Evolutionary conservation across 2,329 filamentous ascomycete genomes (phyloP), one percentile per base, ranked within the genome.

Genomic region (Xylariaceae sp.): DNA sequence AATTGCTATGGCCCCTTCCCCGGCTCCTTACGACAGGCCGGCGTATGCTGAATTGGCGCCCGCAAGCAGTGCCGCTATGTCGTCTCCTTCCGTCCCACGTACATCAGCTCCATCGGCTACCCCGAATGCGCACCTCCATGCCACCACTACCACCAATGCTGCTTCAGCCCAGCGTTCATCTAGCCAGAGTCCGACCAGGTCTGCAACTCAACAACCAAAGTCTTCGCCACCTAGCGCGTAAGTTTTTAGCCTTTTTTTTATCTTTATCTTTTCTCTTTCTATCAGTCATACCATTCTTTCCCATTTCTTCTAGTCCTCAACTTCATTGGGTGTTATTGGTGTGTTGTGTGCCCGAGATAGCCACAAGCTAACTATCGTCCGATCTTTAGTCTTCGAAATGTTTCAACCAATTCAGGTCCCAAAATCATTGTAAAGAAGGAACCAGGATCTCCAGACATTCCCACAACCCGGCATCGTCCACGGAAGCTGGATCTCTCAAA

Each of bases 341-440:
- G 24, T 47, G 18, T 20, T 42, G 11, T 42, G 11, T 49, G 24
- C 24, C 3, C n/a, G 20, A 30, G 10, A 16, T 39, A n/a, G 24
- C 32, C 18, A 13, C 51, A 23, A 20, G 37, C 59, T 62, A 51
- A 66, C 58, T 61, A 57, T 51, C 67, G 63, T 69, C 67, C 69
- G 66, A 61, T 67, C 15, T 53, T 13, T 43, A 61, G 59, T 8
- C 52, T 61, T 73, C 80, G 79, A 75, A 79, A 74, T 78, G 81
- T 70, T 73, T 76, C 71, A 71, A 79, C 75, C 39, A 72, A 74
- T 23, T 50, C 64, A 8, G 65, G 58, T 40, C 89, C 90, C 33
- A 92, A 91, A 75, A 95, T 97, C 59, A 82, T 96, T 60, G 92
- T 99, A 55, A 97, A 97, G 80, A 97, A 97, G 75, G 94, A 99